Evolutionary conservation across 371 early-diverging fungal genomes (phyloP), one percentile per base, ranked within the genome.

Genomic region (Massospora cicadina): DNA sequence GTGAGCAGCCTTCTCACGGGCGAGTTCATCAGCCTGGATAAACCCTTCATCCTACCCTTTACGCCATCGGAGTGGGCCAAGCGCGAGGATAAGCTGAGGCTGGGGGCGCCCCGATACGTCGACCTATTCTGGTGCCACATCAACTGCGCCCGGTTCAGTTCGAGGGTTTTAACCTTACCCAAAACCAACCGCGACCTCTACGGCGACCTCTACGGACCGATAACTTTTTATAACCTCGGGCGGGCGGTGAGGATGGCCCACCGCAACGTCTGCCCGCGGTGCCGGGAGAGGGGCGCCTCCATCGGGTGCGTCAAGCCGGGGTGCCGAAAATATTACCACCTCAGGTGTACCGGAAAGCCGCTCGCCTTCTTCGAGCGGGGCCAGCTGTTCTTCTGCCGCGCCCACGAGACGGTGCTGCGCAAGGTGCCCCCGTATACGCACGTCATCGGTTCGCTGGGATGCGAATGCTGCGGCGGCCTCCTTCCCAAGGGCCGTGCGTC

Each of bases 241-340:
- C 72, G 77, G 17, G 92, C 93, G 1, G 73, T 91, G 65, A 70
- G 80, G 13, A 77, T 91, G 17, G 88, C 85, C 0, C 79, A 91
- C 32, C 82, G 81, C 2, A 83, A 87, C 75, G 83, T 83, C 76
- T 63, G 71, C 57, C 59, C 3, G 3, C 59, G 26, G 24, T 94
- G 94, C 71, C 82, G 81, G 63, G 84, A 84, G 68, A 83, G 82
- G 17, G 94, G 94, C 0, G 93, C 94, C 0, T 89, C 91, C 0
- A 83, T 92, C 25, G 91, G 93, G 0, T 94, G 94, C 69, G 90
- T 90, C 68, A 84, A 92, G 56, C 79, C 83, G 1, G 81, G 85
- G 65, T 94, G 94, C 68, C 72, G 76, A n/a, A 77, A 82, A 64
- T 88, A 87, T 33, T 93, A 83, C 66, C 94, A 93, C 69, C 75